Percentiles rank a stretch among this genome's conserved stretches.
These are phyloP conservation scores for Cryptococcus sp. DNA, from an alignment of 1,284 basidiomycete genomes.

Conservation along the genomic window DNA sequence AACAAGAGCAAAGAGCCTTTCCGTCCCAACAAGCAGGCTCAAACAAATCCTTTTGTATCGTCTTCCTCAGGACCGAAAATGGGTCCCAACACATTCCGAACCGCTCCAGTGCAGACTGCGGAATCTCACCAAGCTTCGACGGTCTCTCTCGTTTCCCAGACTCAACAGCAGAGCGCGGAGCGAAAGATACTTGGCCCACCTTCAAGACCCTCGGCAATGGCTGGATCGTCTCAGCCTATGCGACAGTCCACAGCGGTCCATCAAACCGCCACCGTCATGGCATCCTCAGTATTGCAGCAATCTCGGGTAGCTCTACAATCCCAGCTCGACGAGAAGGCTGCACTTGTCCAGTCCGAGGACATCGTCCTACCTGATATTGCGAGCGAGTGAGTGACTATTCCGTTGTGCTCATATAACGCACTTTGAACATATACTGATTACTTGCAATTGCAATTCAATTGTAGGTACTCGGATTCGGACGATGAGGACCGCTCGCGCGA, in stretches of 20 bases:
- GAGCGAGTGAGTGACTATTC: slow-evolving; percentile 62
- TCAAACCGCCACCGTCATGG: slow-evolving; percentile 28
- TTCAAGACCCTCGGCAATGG: slow-evolving; percentile 33
- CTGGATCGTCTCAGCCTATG: slow-evolving; percentile 13
- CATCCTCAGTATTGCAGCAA: slow-evolving; percentile 38
- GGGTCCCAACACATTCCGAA: slow-evolving; percentile 19
- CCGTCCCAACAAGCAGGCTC: slow-evolving; percentile 19
- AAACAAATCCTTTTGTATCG: not conserved
- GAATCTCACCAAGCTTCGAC: slow-evolving; percentile 23
- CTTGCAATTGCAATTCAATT: not conserved
- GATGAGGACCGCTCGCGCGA: slow-evolving; percentile 68
- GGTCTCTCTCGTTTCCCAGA: slow-evolving; percentile 29
- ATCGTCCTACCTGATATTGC: slow-evolving; percentile 85
- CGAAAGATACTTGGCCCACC: slow-evolving; percentile 41
- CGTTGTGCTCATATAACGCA: not conserved
- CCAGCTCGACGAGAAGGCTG: slow-evolving; percentile 57
- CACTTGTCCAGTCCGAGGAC: slow-evolving; percentile 62
- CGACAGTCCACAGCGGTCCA: slow-evolving; percentile 13
- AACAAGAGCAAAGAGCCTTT: slow-evolving; percentile 33
- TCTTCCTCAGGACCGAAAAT: slow-evolving; percentile 12
- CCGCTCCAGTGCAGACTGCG: slow-evolving; percentile 8
- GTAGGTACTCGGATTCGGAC: slow-evolving; percentile 83
- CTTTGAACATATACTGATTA: slow-evolving; percentile 4
- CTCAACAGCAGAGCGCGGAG: slow-evolving; percentile 11
- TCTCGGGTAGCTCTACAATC: slow-evolving; percentile 48